A percentile compares a stretch with the other conserved stretches of the same genome.
These are phyloP conservation scores for Paecilomyces sp. DNA, from an alignment of 2,329 filamentous ascomycete species.

Conservation along the genomic window DNA sequence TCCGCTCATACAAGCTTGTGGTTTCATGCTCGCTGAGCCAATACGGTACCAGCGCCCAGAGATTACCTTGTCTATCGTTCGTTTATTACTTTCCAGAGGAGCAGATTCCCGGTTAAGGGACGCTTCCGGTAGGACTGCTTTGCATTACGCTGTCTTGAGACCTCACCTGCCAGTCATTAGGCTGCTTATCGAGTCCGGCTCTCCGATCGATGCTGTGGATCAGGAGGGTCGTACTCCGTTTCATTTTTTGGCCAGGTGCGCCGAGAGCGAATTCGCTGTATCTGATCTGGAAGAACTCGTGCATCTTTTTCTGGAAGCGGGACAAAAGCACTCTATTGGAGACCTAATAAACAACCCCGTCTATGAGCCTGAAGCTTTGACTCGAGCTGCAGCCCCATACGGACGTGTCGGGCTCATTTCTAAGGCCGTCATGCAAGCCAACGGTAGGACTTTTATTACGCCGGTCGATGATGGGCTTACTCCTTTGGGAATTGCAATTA, in stretches of 20 bases:
- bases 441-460: not conserved
- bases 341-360: not conserved
- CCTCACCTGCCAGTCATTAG: not conserved
- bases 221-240: not conserved
- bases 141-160: conserved; percentile 1
- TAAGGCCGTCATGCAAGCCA: not conserved
- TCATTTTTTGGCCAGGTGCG: not conserved
- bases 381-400: not conserved
- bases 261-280: not conserved
- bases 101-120: not conserved
- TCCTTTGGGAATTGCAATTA: not conserved
- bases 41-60: not conserved
- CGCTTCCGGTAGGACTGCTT: not conserved
- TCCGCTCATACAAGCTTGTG: not conserved
- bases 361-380: not conserved
- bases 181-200: not conserved
- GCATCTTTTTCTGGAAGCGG: not conserved
- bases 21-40: not conserved
- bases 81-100: not conserved
- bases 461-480: not conserved
- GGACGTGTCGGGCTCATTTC: not conserved
- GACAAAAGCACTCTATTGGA: not conserved
- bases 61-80: not conserved
- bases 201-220: not conserved
- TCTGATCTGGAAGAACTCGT: not conserved